A percentile compares a stretch with the other conserved stretches of the same genome.
These are phyloP conservation scores for Udeniomyces megalosporus DNA, from an alignment of 768 basidiomycete species.

Conservation along the genomic window DNA sequence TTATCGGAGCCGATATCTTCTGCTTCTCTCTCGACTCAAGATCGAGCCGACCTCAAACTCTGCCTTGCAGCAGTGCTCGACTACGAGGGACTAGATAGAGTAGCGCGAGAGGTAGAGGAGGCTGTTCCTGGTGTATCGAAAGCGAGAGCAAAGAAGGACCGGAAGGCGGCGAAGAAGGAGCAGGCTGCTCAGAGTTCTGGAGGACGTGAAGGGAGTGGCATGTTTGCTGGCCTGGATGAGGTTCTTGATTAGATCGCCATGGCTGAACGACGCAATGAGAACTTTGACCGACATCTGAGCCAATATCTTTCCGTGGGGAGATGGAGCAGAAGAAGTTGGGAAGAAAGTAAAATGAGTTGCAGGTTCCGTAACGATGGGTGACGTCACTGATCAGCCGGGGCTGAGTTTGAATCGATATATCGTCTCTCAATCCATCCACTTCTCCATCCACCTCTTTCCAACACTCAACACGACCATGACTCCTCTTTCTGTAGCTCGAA, in stretches of 20 bases:
- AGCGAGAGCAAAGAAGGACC: not conserved
- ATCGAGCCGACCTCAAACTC: not conserved
- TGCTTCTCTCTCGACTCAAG: not conserved
- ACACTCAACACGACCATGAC: no score
- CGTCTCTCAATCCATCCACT: no score
- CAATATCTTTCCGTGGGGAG: no score
- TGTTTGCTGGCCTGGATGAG: not conserved
- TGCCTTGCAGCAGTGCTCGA: not conserved
- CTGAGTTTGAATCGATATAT: no score
- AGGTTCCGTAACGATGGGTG: no score
- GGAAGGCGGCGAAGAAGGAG: constrained; percentile 7
- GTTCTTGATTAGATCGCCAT: not conserved
- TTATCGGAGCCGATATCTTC: not conserved
- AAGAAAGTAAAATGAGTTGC: no score
- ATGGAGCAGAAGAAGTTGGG: no score
- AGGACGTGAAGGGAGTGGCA: not conserved
- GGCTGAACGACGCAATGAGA: no score
- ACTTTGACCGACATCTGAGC: no score
- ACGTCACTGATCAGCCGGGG: no score
- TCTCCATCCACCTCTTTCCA: no score
- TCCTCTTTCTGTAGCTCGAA: no score
- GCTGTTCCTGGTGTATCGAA: not conserved
- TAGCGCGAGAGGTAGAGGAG: not conserved
- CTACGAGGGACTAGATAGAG: not conserved
- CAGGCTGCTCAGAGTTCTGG: not conserved